Evolutionary conservation across 1,139 yeast genomes (phyloP), one percentile per base, ranked within the genome.

Genomic region (Geotrichum klebahnii): DNA sequence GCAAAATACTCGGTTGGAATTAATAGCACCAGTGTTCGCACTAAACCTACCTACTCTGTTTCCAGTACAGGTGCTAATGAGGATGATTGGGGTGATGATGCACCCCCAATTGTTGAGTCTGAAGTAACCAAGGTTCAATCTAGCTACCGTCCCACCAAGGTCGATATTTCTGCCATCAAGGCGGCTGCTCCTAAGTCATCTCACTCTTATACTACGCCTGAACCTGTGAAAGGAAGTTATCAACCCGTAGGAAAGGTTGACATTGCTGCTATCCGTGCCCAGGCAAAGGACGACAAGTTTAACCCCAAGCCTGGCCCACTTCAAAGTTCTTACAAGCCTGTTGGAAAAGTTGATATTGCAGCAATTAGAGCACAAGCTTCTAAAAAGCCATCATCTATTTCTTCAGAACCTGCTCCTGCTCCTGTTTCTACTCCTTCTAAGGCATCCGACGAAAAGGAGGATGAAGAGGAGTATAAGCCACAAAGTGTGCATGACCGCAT

Each of bases 1-100:
- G 96, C 98, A 22, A 81, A 95, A 64, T 92, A 92, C 70, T 83
- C 95, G 3, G 79, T 81, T 50, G 53, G 58, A 12, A 51, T 57
- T 19, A 53, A 67, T 3, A 47, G 55, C 42, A 55, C 62, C 8
- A 59, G 69, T 9, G 65, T 65, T 14, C 61, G 68, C 34, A 59
- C 68, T 26, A 60, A 63, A 52, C 72, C 73, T 58, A 69, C 48
- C 46, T 68, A 68, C 58, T 57, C 62, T 31, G 55, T 61, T 5
- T 60, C 66, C 6, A 46, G 56, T 20, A 57, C 63, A n/a, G 71
- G 68, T 8, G 71, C 74, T 20, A 58, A 63, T 46, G 74, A 68
- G 56, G 72, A 71, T 28, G 82, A 78, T 54, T 84, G 92, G 90
- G 76, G 73, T 47, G 75, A 73, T 37, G 86, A 81, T 46, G 69